A percentile compares a stretch with the other conserved stretches of the same genome.
Conservation (phyloP, 2,329 filamentous ascomycete species). For the Cercospora beticola region DNA sequence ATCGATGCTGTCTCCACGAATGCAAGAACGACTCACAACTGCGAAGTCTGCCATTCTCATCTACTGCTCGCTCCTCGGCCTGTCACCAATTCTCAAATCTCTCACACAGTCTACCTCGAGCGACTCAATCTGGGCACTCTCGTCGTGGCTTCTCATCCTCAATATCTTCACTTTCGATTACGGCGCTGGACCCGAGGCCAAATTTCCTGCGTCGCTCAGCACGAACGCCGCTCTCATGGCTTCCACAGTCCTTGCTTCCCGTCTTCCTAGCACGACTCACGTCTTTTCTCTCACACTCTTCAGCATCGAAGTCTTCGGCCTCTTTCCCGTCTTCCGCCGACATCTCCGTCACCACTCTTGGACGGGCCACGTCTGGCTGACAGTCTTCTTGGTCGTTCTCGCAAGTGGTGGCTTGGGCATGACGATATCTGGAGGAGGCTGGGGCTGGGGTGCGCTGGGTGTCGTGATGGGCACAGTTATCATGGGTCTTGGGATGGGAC, state of each 20-base stretch:
- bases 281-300: conserved; percentile 95
- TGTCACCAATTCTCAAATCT: conserved; percentile 94
- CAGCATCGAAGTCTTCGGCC: conserved; percentile 92
- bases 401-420: conserved; percentile 76
- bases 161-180: conserved; percentile 99
- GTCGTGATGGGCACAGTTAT: conserved; percentile 73
- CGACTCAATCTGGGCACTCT: conserved; percentile 97
- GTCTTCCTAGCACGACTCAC: conserved; percentile 84
- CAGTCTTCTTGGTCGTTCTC: conserved; percentile 71
- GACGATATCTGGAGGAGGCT: conserved; percentile 54
- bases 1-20: conserved; percentile 52
- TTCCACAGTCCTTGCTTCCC: conserved; percentile 86
- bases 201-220: conserved; percentile 73
- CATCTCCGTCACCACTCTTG: conserved; percentile 80
- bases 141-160: conserved; percentile 85
- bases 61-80: conserved; percentile 84
- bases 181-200: conserved; percentile 63
- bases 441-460: conserved; percentile 65
- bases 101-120: conserved; percentile 89
- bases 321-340: conserved; percentile 96
- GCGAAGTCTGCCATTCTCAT: conserved; percentile 91
- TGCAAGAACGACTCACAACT: conserved; percentile 69
- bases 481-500: conserved; percentile 78
- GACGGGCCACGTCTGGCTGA: conserved; percentile 75
- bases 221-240: conserved; percentile 98